phyloP scores from a whole-genome alignment of 2,329 filamentous ascomycete species.

The Byssothecium circinans region DNA sequence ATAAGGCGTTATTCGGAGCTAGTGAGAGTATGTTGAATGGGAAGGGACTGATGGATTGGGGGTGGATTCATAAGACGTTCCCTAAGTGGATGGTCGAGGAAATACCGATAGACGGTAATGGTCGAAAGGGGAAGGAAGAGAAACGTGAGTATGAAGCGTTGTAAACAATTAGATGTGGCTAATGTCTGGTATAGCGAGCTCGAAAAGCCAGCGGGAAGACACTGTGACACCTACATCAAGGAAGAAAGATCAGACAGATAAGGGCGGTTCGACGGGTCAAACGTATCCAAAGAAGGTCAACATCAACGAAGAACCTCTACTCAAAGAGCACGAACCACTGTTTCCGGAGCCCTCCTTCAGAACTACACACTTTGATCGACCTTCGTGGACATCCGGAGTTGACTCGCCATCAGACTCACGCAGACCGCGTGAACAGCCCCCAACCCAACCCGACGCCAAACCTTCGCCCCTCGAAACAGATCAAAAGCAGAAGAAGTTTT shows the following conservation, averaged over 20 bases:
- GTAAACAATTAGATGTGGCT: neutral
- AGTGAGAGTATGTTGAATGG: constrained; percentile 39
- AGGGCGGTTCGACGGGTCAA: too few relatives aligned
- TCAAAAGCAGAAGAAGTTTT: constrained; percentile 6
- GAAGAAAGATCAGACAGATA: too few relatives aligned
- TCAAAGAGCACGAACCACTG: constrained; percentile 6
- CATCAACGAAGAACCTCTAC: constrained; percentile 1
- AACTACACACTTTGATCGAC: constrained; percentile 17
- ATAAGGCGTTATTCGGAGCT: constrained; percentile 48
- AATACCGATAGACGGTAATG: constrained; percentile 20
- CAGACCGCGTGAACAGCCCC: constrained; percentile 20
- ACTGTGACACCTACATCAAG: too few relatives aligned
- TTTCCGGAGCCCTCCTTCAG: constrained; percentile 21
- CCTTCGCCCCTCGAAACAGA: neutral
- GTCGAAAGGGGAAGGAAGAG: constrained; percentile 2
- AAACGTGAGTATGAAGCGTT: neutral
- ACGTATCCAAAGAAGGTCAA: constrained; percentile 20
- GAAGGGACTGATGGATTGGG: constrained; percentile 34
- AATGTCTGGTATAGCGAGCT: neutral
- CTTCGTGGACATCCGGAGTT: constrained; percentile 21
- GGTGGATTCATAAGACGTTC: constrained; percentile 32
- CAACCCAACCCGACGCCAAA: neutral
- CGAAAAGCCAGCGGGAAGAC: neutral
- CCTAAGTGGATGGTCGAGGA: constrained; percentile 38
- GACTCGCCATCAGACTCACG: constrained; percentile 38